These are phyloP conservation scores for Alternaria triticimaculans DNA, from an alignment of 2,329 filamentous ascomycete species.

Conservation along the genomic window DNA sequence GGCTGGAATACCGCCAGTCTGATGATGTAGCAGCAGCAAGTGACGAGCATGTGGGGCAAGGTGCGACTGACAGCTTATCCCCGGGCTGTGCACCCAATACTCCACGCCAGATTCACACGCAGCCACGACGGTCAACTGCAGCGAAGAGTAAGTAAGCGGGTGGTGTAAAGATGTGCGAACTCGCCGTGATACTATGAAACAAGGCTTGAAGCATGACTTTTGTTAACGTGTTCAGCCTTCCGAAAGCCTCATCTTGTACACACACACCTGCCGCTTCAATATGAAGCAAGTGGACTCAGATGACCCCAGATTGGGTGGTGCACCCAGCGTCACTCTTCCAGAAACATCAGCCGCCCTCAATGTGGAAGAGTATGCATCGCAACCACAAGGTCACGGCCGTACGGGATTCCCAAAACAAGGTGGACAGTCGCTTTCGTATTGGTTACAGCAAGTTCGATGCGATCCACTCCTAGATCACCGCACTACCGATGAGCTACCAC, in stretches of 20 bases:
- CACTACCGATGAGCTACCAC: constrained; percentile 38
- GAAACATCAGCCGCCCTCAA: constrained; percentile 21
- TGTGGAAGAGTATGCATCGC: constrained; percentile 26
- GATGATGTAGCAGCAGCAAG: neutral
- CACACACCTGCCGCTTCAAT: neutral
- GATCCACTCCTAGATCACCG: constrained; percentile 36
- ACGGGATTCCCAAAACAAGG: constrained; percentile 32
- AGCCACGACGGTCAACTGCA: neutral
- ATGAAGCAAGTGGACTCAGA: constrained; percentile 18
- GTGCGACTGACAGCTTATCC: neutral
- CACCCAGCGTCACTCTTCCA: constrained; percentile 11
- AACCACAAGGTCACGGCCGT: constrained; percentile 6
- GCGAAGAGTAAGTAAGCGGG: neutral
- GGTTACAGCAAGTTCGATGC: constrained; percentile 37
- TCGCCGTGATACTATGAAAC: neutral
- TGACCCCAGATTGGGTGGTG: constrained; percentile 6
- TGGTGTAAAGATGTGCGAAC: neutral
- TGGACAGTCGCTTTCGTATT: constrained; percentile 36
- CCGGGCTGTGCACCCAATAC: neutral
- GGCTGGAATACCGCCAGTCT: neutral
- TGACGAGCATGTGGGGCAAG: neutral
- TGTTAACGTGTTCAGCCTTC: neutral
- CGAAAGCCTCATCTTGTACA: neutral
- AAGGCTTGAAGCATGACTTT: neutral
- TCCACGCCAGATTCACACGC: neutral